These are phyloP conservation scores for Russula foetens DNA, from an alignment of 768 basidiomycete genomes.

Conservation along the genomic window DNA sequence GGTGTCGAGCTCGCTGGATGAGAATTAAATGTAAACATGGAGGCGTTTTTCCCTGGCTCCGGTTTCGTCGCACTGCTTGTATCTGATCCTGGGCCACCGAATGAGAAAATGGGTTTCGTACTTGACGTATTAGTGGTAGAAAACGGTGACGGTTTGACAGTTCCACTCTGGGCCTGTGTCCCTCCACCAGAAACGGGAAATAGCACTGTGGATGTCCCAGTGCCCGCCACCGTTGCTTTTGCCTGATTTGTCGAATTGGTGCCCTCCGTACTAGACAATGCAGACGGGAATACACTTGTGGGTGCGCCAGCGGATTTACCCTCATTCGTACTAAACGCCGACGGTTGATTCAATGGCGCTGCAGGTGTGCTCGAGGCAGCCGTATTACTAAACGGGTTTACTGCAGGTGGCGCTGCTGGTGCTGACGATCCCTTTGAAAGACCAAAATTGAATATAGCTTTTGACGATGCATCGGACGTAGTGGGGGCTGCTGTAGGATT, in stretches of 20 bases:
- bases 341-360: background rate
- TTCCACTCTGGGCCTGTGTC: background rate
- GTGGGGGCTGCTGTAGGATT: slow-evolving; percentile 6
- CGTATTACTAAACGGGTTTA: slow-evolving; percentile 11
- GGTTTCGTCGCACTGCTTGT: background rate
- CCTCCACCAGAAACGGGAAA: background rate
- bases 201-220: background rate
- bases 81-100: background rate
- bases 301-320: background rate
- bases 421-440: background rate
- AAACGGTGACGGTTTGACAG: background rate
- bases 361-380: background rate
- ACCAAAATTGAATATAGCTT: slow-evolving; percentile 4
- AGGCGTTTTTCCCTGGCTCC: background rate
- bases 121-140: background rate
- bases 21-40: background rate
- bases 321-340: background rate
- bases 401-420: background rate
- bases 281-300: background rate
- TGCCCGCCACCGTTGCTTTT: background rate
- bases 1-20: background rate
- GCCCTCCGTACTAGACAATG: background rate
- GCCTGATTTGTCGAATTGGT: background rate
- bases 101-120: slow-evolving; percentile 2
- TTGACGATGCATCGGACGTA: slow-evolving; percentile 2